Evolutionary conservation across 495 filamentous ascomycete species (phyloP), one percentile per base, ranked within the genome.

Genomic region (Amniculicola lignicola): DNA sequence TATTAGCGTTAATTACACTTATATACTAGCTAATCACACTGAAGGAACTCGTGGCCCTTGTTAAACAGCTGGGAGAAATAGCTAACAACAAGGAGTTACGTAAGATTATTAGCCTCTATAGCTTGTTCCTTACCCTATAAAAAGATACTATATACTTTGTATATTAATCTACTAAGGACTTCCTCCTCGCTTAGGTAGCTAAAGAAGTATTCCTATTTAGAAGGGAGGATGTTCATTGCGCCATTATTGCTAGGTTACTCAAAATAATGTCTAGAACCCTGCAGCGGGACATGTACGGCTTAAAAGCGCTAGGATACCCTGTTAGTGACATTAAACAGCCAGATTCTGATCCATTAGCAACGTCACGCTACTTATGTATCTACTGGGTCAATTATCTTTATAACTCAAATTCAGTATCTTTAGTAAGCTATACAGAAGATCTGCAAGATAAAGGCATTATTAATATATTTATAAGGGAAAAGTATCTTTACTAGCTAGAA

Each of bases 11-110:
- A 9, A n/a, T 33, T n/a, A n/a, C n/a, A 7, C 7, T n/a, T 33
- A 33, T n/a, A n/a, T 33, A 33, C 29, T n/a, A n/a, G 7, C 29
- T n/a, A n/a, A 7, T 33, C 7, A 7, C 7, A 9, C 29, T 33
- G 7, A 7, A 33, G 29, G 29, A 33, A n/a, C 29, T 33, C n/a
- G 7, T 7, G 9, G 29, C n/a, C n/a, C 29, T 33, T 9, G 29
- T n/a, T 9, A n/a, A 33, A 7, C n/a, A 9, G 29, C 29, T n/a
- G 7, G 29, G n/a, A 7, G 9, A 33, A 33, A 45, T 57, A 50
- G 52, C 67, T 4, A 44, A 67, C 59, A 19, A 44, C 49, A 36
- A 63, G 11, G 57, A 9, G 40, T 40, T 19, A 27, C 21, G 4
- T 33, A 28, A 10, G 40, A 31, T 19, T 56, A 56, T 37, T 33